Percentiles rank a stretch among this genome's conserved stretches.
These are phyloP conservation scores for Colletotrichum navitas DNA, from an alignment of 2,329 filamentous ascomycete species.

Conservation along the genomic window DNA sequence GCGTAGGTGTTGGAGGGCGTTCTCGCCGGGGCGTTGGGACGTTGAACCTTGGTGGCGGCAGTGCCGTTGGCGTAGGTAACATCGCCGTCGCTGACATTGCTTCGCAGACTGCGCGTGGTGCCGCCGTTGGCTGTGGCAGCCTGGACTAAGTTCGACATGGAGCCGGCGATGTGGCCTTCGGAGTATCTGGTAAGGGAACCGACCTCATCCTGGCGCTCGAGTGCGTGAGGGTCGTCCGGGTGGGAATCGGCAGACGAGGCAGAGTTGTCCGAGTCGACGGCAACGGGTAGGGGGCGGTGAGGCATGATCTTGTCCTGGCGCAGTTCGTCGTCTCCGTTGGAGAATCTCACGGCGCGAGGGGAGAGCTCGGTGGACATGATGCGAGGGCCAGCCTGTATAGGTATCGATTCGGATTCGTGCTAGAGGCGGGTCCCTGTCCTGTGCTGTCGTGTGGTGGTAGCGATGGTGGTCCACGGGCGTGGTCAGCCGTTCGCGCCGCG, in stretches of 20 bases:
- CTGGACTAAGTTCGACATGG: constrained; percentile 56
- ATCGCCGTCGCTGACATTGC: constrained; percentile 46
- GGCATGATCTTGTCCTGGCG: constrained; percentile 58
- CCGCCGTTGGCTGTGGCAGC: constrained; percentile 38
- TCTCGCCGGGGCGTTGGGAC: constrained; percentile 76
- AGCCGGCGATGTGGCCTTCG: constrained; percentile 57
- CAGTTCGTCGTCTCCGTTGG: constrained; percentile 60
- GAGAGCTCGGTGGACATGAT: constrained; percentile 59
- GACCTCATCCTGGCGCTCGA: constrained; percentile 64
- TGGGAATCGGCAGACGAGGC: constrained; percentile 60
- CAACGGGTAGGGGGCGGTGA: constrained; percentile 51
- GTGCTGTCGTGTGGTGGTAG: not conserved
- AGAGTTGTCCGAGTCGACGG: constrained; percentile 63
- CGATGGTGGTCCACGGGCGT: constrained; percentile 22
- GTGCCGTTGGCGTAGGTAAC: constrained; percentile 46
- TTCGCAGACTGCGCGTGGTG: constrained; percentile 38
- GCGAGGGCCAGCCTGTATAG: constrained; percentile 22
- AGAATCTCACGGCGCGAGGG: constrained; percentile 69
- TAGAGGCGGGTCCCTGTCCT: not conserved
- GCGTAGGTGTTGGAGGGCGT: constrained; percentile 87
- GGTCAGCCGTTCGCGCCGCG: constrained; percentile 31
- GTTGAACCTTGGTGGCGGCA: constrained; percentile 64
- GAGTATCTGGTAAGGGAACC: constrained; percentile 59
- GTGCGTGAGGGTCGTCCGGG: constrained; percentile 58
- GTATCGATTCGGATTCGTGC: constrained; percentile 6